Percentiles rank a stretch among this genome's conserved stretches.
Conservation (phyloP, 2,329 filamentous ascomycete species). For the Fusarium staphyleae region DNA sequence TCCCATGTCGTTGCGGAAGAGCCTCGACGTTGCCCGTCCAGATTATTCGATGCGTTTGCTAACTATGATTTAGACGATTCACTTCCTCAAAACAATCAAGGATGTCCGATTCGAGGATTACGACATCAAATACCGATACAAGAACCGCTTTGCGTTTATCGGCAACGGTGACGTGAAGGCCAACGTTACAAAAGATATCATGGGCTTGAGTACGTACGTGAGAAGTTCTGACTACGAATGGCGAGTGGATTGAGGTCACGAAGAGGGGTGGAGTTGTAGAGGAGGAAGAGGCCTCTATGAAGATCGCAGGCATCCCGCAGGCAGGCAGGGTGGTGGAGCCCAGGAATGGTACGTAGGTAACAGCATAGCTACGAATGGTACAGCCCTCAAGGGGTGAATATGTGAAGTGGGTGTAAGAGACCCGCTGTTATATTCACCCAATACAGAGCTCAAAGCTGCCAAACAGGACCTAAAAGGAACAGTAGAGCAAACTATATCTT, state of each 20-base stretch:
- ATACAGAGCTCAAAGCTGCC: too few species aligned
- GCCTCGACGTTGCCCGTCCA: background rate
- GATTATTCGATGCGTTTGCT: background rate
- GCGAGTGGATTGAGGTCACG: slow-evolving; percentile 38
- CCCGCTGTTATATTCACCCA: too few species aligned
- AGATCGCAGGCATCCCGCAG: too few species aligned
- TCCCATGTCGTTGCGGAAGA: too few species aligned
- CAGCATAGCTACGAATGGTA: too few species aligned
- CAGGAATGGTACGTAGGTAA: too few species aligned
- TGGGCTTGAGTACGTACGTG: slow-evolving; percentile 54
- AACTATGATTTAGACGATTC: slow-evolving; percentile 41
- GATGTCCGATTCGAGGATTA: slow-evolving; percentile 46
- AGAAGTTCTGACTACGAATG: slow-evolving; percentile 53
- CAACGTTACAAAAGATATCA: slow-evolving; percentile 48
- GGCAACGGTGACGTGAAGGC: slow-evolving; percentile 55
- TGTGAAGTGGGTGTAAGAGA: too few species aligned
- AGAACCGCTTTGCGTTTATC: slow-evolving; percentile 50
- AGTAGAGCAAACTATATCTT: too few species aligned
- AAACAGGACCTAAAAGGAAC: too few species aligned
- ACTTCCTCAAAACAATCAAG: slow-evolving; percentile 49
- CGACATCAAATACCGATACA: slow-evolving; percentile 45
- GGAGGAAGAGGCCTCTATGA: too few species aligned
- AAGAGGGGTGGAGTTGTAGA: background rate
- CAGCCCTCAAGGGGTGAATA: too few species aligned
- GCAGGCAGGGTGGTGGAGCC: too few species aligned